Conservation (phyloP, 768 basidiomycete genomes). For the Boletellus emodensis region DNA sequence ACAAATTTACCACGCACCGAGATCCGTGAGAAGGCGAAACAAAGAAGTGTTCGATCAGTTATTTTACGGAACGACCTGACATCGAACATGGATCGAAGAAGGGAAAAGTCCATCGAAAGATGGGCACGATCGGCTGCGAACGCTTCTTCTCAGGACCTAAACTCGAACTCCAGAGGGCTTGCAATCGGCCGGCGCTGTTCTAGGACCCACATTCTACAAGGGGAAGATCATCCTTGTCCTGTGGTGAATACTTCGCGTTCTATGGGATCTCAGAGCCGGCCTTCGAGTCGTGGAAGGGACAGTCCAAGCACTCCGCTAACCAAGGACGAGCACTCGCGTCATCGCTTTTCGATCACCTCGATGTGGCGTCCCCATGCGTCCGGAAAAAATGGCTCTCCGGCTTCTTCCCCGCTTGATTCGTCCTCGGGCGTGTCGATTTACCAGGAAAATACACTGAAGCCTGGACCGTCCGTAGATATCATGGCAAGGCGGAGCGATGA, state of each 20-base stretch:
- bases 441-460: constrained; percentile 17
- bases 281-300: constrained; percentile 26
- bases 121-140: constrained; percentile 30
- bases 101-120: constrained; percentile 32
- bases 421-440: constrained; percentile 31
- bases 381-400: constrained; percentile 22
- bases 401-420: constrained; percentile 30
- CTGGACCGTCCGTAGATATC: constrained; percentile 19
- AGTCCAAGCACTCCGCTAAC: constrained; percentile 18
- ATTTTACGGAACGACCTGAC: constrained; percentile 20
- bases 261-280: constrained; percentile 23
- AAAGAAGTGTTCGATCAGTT: constrained; percentile 18
- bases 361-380: constrained; percentile 23
- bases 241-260: constrained; percentile 15
- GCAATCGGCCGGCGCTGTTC: constrained; percentile 26
- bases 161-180: constrained; percentile 10
- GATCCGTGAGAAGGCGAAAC: constrained; percentile 27
- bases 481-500: constrained; percentile 44
- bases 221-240: constrained; percentile 11
- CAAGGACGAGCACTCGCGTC: constrained; percentile 20
- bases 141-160: constrained; percentile 16
- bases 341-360: constrained; percentile 32
- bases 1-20: constrained; percentile 12
- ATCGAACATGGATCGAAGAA: constrained; percentile 19
- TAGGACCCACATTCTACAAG: constrained; percentile 25